Evolutionary conservation across 2,329 filamentous ascomycete genomes (phyloP), one percentile per base, ranked within the genome.

Genomic region (Ceratocystis destructans): DNA sequence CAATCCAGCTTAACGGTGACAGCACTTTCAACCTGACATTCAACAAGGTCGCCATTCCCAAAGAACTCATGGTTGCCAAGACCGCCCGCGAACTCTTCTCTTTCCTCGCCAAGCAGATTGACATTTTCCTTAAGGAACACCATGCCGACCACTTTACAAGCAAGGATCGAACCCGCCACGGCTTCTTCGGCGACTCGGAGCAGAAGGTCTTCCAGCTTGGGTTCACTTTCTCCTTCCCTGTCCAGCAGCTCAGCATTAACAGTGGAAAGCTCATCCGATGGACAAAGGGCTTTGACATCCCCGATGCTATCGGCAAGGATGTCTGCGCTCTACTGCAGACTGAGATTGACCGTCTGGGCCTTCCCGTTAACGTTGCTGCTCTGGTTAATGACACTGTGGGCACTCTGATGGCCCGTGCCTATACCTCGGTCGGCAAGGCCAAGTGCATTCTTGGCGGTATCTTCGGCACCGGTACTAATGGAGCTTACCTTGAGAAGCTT

Each of bases 211-310:
- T 97, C 78, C 89, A 91, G 72, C 81, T 99, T 53, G 94, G 94
- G n/a, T 99, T 99, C 78, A 99, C 94, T 64, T 99, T 99, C 77
- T 96, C 89, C 74, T 99, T 97, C 78, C 94, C 94, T 2, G 92
- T 97, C 48, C 85, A 95, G 74, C 94, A 99, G 75, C 81, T 89
- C 67, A 92, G 90, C 48, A 96, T 99, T 75, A 97, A 97, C 81
- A 93, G 91, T 77, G 94, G 94, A 69, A 88, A 87, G 67, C 81
- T 99, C 65, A 94, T 96, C 76, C 86, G 94, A 71, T 99, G 94
- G 94, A 99, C 94, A 67, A 99, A 99, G 79, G 94, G 94, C 64
- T 99, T 96, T 74, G 90, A 97, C 74, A 97, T 99, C 70, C 83
- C 86, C n/a, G 94, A 97, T 74, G 89, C 92, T 0, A 77, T 99